A percentile compares a stretch with the other conserved stretches of the same genome.
Conservation (phyloP, 495 filamentous ascomycete species). For the Annulohypoxylon moriforme region DNA sequence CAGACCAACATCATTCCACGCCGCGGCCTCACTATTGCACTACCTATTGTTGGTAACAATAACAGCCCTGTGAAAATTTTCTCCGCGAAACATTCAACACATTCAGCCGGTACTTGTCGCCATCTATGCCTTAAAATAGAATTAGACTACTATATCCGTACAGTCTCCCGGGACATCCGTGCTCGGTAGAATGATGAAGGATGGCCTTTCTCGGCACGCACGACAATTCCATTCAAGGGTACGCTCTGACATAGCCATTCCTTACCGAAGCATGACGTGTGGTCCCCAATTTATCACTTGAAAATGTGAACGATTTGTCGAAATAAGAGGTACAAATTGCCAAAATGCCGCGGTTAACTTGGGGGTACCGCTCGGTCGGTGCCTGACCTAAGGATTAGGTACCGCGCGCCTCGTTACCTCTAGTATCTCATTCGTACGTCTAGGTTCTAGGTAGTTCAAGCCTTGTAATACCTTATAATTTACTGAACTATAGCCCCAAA, state of each 20-base stretch:
- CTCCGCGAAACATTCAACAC: not conserved
- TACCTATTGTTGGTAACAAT: conserved; percentile 10
- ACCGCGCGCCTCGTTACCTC: not conserved
- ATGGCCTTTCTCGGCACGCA: not conserved
- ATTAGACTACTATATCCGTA: conserved; percentile 1
- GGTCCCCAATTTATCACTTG: conserved; percentile 18
- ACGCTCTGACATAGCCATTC: conserved; percentile 25
- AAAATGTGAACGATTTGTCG: conserved; percentile 11
- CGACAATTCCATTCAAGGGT: not conserved
- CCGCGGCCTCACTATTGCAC: not conserved
- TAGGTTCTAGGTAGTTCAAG: not conserved
- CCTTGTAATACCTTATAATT: conserved; percentile 21
- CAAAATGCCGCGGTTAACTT: not conserved
- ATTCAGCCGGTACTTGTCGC: conserved; percentile 2
- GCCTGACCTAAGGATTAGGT: not conserved
- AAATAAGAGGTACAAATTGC: conserved; percentile 19
- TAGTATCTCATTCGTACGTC: not conserved
- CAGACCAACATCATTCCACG: conserved; percentile 36
- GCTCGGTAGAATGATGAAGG: not conserved
- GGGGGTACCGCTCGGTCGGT: conserved; percentile 6
- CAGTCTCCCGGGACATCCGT: not conserved
- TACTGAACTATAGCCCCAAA: conserved; percentile 12
- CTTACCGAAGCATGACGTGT: conserved; percentile 14
- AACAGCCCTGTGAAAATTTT: conserved; percentile 18
- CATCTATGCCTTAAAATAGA: not conserved